Conservation (phyloP, 2,329 filamentous ascomycete genomes). For the Colletotrichum sp. region DNA sequence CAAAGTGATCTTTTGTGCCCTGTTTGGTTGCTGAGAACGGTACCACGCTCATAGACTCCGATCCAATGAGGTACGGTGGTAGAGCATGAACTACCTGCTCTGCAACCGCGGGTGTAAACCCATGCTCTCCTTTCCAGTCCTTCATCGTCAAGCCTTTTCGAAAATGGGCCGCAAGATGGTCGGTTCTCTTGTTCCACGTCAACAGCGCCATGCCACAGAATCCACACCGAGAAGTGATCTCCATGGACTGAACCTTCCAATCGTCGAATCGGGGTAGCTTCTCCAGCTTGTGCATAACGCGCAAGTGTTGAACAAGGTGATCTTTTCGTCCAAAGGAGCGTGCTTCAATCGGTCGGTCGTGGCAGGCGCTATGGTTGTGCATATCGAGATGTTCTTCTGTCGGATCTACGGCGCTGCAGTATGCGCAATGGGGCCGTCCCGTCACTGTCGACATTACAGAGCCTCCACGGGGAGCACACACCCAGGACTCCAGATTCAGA, state of each 20-base stretch:
- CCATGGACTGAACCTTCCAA: constrained; percentile 30
- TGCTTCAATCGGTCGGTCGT: background rate
- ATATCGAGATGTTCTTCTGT: constrained; percentile 25
- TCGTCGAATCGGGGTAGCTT: constrained; percentile 41
- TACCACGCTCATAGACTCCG: constrained; percentile 24
- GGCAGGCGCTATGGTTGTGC: constrained; percentile 27
- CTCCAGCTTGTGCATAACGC: constrained; percentile 37
- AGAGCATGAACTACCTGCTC: constrained; percentile 27
- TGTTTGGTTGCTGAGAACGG: constrained; percentile 32
- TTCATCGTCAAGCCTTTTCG: constrained; percentile 29
- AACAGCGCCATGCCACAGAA: constrained; percentile 29
- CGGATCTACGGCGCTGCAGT: constrained; percentile 27
- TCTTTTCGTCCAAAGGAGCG: constrained; percentile 34
- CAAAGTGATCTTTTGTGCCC: constrained; percentile 25
- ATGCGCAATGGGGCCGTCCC: constrained; percentile 27
- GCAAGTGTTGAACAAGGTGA: constrained; percentile 34
- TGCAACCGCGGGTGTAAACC: constrained; percentile 27
- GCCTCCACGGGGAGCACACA: constrained; percentile 36
- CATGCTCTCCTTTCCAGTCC: constrained; percentile 32
- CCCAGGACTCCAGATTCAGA: constrained; percentile 51
- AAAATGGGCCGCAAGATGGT: constrained; percentile 33
- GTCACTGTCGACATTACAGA: constrained; percentile 22
- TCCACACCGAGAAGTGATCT: constrained; percentile 31
- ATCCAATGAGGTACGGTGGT: constrained; percentile 30
- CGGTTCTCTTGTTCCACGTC: constrained; percentile 30